phyloP scores from a whole-genome alignment of 495 filamentous ascomycete genomes.

The Friedmanniomyces endolithicus region DNA sequence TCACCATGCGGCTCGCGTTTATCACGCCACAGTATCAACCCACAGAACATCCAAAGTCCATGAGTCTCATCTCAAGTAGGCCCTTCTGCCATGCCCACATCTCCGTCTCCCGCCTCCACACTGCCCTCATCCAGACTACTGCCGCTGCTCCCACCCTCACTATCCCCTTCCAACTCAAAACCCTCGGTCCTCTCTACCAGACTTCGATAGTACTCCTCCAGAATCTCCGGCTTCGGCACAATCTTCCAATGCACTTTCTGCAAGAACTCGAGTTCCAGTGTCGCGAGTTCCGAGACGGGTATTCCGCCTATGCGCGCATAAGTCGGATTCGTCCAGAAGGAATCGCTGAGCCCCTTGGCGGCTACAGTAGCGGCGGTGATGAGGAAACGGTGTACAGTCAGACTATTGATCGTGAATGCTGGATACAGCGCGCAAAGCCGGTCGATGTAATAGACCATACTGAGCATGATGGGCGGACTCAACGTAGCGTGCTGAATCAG shows the following conservation, averaged over 20 bases:
- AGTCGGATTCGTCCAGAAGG: slow-evolving; percentile 93
- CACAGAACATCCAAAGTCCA: too few relatives aligned
- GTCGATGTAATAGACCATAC: slow-evolving; percentile 99
- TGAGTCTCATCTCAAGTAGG: slow-evolving; percentile 6
- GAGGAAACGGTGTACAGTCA: slow-evolving; percentile 93
- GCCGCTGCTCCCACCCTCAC: neutral
- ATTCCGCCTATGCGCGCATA: slow-evolving; percentile 92
- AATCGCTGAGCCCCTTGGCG: slow-evolving; percentile 88
- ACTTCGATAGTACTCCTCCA: slow-evolving; percentile 85
- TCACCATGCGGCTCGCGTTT: too few relatives aligned
- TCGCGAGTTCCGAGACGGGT: slow-evolving; percentile 69
- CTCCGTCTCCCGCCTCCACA: slow-evolving; percentile 4
- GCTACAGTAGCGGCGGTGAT: slow-evolving; percentile 93
- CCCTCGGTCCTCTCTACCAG: slow-evolving; percentile 60
- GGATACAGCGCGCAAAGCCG: slow-evolving; percentile 83
- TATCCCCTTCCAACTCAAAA: slow-evolving; percentile 39
- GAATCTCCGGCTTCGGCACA: slow-evolving; percentile 82
- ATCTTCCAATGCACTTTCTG: slow-evolving; percentile 90
- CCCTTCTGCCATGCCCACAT: slow-evolving; percentile 8
- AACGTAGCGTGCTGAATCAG: slow-evolving; percentile 89
- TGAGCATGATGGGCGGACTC: slow-evolving; percentile 87
- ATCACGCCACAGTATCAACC: too few relatives aligned
- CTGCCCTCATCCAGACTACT: slow-evolving; percentile 7
- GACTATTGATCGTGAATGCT: slow-evolving; percentile 82
- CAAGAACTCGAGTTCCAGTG: slow-evolving; percentile 90